These are phyloP conservation scores for Scalesia atractyloides DNA, from an alignment of 129 eudicot species.

Conservation along the genomic window DNA sequence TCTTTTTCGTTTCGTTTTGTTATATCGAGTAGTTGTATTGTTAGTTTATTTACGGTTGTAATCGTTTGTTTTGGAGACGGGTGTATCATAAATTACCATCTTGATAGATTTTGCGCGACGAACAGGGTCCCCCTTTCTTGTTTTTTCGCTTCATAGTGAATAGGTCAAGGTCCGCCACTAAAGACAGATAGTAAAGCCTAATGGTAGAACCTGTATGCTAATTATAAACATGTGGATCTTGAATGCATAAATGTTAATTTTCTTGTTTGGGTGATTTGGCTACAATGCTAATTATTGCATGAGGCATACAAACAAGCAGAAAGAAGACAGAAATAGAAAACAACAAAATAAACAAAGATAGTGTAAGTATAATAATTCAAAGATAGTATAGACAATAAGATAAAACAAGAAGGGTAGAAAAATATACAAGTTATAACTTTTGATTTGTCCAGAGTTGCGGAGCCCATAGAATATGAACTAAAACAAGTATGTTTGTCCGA, in stretches of 20 bases:
- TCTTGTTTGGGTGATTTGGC: slow-evolving; percentile 2
- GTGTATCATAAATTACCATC: slow-evolving; percentile 23
- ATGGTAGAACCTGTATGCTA: slow-evolving; percentile 7
- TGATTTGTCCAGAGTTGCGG: no score
- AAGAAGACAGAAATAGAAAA: no score
- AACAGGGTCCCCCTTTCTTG: no score
- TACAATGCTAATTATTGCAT: not conserved
- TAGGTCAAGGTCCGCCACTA: no score
- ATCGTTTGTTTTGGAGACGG: slow-evolving; percentile 23
- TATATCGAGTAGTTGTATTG: slow-evolving; percentile 23
- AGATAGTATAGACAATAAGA: no score
- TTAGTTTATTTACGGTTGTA: slow-evolving; percentile 18
- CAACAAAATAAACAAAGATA: not conserved
- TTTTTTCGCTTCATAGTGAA: no score
- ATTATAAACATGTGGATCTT: not conserved
- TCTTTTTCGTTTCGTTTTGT: slow-evolving; percentile 9
- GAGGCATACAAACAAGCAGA: not conserved
- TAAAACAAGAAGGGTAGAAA: no score
- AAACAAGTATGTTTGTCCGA: no score
- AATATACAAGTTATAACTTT: no score
- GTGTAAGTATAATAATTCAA: not conserved
- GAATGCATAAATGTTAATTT: not conserved
- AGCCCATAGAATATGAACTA: no score
- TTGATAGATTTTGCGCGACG: slow-evolving; percentile 19
- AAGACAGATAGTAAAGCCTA: not conserved